These are phyloP conservation scores for Aechmea fasciata DNA, from an alignment of 176 grass and related monocot species.

Conservation along the genomic window DNA sequence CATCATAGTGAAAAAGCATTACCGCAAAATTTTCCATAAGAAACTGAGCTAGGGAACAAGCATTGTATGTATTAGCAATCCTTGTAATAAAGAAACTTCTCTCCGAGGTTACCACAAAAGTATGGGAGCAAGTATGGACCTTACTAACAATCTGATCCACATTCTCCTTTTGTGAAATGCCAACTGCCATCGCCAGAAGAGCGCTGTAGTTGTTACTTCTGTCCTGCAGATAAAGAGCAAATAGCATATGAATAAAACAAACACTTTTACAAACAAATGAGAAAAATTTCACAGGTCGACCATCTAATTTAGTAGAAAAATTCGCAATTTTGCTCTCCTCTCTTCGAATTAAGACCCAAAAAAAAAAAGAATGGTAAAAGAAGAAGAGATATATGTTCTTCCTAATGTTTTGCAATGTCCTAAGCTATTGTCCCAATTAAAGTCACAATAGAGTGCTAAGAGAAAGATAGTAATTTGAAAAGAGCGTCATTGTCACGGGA, in stretches of 20 bases:
- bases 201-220: background rate
- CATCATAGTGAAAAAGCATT: conserved; percentile 8
- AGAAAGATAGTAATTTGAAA: background rate
- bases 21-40: background rate
- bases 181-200: conserved; percentile 3
- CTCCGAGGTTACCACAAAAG: background rate
- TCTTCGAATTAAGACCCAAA: no score
- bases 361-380: no score
- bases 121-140: background rate
- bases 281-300: background rate
- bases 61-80: background rate
- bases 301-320: no score
- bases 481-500: background rate
- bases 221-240: background rate
- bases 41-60: background rate
- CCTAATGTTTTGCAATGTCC: no score
- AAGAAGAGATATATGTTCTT: no score
- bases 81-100: background rate
- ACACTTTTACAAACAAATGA: background rate
- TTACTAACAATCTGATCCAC: conserved; percentile 1
- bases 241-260: background rate
- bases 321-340: no score
- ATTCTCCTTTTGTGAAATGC: background rate
- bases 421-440: background rate
- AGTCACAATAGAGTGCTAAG: no score